Conservation (phyloP, 2,329 filamentous ascomycete species). For the Diaporthe eres region DNA sequence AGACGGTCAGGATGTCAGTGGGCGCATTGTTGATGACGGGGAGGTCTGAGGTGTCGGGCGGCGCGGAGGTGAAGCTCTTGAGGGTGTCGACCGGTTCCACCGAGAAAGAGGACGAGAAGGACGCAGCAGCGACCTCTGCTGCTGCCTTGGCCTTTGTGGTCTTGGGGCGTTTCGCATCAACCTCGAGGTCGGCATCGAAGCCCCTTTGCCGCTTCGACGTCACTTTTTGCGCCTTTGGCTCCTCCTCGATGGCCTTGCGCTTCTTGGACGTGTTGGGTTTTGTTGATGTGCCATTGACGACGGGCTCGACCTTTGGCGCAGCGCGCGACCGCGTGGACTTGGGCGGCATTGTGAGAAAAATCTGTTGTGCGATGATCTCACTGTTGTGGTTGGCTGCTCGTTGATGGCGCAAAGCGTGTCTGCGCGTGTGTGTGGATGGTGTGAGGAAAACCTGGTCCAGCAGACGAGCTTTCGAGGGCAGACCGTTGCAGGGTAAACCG, state of each 20-base stretch:
- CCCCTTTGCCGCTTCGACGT: slow-evolving; percentile 32
- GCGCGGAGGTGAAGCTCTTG: slow-evolving; percentile 36
- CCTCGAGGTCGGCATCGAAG: slow-evolving; percentile 20
- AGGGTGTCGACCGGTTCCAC: slow-evolving; percentile 38
- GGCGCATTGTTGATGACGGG: slow-evolving; percentile 41
- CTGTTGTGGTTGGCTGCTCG: slow-evolving; percentile 21
- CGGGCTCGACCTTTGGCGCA: slow-evolving; percentile 33
- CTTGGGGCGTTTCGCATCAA: slow-evolving; percentile 30
- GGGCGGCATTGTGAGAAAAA: slow-evolving; percentile 37
- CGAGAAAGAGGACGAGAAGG: slow-evolving; percentile 33
- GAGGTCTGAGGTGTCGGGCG: slow-evolving; percentile 39
- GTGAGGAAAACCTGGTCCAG: slow-evolving; percentile 31
- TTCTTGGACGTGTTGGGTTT: slow-evolving; percentile 39
- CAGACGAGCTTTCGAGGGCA: slow-evolving; percentile 6
- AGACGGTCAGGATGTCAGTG: slow-evolving; percentile 42
- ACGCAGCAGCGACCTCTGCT: neutral
- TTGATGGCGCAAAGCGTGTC: slow-evolving; percentile 2
- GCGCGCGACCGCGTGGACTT: slow-evolving; percentile 37
- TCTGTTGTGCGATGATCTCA: slow-evolving; percentile 22
- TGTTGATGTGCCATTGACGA: slow-evolving; percentile 32
- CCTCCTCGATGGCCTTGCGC: slow-evolving; percentile 40
- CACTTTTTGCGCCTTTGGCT: slow-evolving; percentile 14
- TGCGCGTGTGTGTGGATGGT: slow-evolving; percentile 20
- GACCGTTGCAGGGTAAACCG: slow-evolving; percentile 12
- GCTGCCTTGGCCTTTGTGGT: slow-evolving; percentile 29